phyloP scores from a whole-genome alignment of 352 stramenopile species.

The Globisporangium lucens region DNA sequence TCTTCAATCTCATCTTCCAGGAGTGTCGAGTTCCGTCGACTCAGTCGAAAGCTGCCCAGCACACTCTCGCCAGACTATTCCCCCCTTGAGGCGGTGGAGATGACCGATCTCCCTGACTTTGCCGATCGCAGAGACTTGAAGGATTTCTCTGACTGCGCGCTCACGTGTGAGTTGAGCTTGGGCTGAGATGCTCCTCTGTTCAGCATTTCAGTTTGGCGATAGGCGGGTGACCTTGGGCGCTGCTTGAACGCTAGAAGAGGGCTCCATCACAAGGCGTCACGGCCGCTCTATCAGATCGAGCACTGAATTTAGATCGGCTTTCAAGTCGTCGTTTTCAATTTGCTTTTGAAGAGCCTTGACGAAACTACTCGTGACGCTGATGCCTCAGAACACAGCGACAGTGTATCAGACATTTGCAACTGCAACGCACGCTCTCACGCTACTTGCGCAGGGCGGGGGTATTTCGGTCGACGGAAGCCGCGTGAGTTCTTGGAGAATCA shows the following conservation, averaged over 20 bases:
- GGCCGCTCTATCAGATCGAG: too few relatives aligned
- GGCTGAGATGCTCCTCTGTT: not conserved
- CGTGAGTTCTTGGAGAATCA: too few relatives aligned
- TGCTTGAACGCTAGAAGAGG: not conserved
- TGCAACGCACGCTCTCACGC: too few relatives aligned
- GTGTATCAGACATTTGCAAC: too few relatives aligned
- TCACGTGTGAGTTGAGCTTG: not conserved
- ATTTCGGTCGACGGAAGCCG: too few relatives aligned
- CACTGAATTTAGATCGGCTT: too few relatives aligned
- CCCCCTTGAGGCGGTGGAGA: not conserved
- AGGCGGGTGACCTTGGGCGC: not conserved
- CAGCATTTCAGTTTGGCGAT: conserved; percentile 1
- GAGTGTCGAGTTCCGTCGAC: conserved; percentile 6
- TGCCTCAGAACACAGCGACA: too few relatives aligned
- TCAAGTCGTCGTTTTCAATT: too few relatives aligned
- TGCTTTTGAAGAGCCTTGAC: too few relatives aligned
- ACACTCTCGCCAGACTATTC: conserved; percentile 12
- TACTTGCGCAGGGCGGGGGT: too few relatives aligned
- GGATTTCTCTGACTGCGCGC: not conserved
- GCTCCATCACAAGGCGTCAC: too few relatives aligned
- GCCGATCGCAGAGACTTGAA: not conserved
- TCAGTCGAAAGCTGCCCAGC: conserved; percentile 13
- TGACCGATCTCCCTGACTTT: not conserved
- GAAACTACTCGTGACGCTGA: too few relatives aligned
- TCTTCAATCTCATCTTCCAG: conserved; percentile 21